These are phyloP conservation scores for Monilinia laxa DNA, from an alignment of 2,329 filamentous ascomycete genomes.

Conservation along the genomic window DNA sequence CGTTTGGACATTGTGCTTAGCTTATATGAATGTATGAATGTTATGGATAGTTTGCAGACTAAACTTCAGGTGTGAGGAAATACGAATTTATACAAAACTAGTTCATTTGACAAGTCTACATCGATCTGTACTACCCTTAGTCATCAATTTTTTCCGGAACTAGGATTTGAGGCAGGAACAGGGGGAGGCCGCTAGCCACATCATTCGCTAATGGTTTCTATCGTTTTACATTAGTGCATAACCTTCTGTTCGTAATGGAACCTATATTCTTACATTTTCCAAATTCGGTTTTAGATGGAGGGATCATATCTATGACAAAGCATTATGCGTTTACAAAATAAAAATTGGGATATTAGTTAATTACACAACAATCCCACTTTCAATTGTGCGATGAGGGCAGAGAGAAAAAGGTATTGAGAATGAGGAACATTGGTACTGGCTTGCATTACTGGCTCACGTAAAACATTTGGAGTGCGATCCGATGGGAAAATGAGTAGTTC, in stretches of 20 bases:
- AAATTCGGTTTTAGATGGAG: neutral
- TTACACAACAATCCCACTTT: neutral
- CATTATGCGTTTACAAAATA: neutral
- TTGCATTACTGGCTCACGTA: neutral
- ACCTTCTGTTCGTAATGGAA: neutral
- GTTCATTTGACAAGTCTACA: neutral
- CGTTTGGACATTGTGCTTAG: constrained; percentile 28
- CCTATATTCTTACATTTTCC: neutral
- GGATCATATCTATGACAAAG: neutral
- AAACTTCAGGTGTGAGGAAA: neutral
- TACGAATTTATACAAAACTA: neutral
- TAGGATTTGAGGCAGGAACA: neutral
- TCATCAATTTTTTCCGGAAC: neutral
- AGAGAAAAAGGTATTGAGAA: neutral
- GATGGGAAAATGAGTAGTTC: too few species aligned
- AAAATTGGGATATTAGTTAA: neutral
- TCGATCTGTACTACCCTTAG: neutral
- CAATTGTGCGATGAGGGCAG: neutral
- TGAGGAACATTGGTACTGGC: neutral
- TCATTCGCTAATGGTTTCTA: too few species aligned
- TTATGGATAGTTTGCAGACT: neutral
- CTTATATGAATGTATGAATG: neutral
- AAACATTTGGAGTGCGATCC: too few species aligned
- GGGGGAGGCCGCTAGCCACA: neutral
- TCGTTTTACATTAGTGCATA: neutral